Percentiles rank a stretch among this genome's conserved stretches.
Conservation (phyloP, 129 eudicot genomes). For the Artemisia argyi region DNA sequence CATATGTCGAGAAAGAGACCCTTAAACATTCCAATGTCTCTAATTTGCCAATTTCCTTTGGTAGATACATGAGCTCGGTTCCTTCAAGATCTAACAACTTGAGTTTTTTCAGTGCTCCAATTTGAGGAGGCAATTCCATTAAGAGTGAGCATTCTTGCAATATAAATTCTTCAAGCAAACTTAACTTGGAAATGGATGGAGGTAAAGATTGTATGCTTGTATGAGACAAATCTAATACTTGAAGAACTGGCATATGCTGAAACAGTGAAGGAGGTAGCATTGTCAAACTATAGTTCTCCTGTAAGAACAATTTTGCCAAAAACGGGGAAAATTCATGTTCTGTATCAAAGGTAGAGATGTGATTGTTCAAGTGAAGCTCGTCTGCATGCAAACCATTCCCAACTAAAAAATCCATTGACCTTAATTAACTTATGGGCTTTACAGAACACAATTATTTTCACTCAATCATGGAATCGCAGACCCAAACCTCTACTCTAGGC, state of each 20-base stretch:
- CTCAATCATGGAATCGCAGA: too few relatives aligned
- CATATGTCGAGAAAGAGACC: slow-evolving; percentile 31
- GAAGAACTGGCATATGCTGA: slow-evolving; percentile 16
- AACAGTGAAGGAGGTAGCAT: slow-evolving; percentile 26
- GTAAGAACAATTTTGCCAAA: too few relatives aligned
- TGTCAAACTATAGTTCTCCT: neutral
- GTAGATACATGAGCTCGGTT: slow-evolving; percentile 39
- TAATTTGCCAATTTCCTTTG: slow-evolving; percentile 24
- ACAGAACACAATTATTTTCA: too few relatives aligned
- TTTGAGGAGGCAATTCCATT: slow-evolving; percentile 32
- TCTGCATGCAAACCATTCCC: too few relatives aligned
- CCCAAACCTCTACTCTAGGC: too few relatives aligned
- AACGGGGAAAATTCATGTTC: too few relatives aligned
- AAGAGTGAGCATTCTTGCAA: slow-evolving; percentile 30
- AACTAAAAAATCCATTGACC: too few relatives aligned
- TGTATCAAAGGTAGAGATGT: too few relatives aligned
- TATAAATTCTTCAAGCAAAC: slow-evolving; percentile 18
- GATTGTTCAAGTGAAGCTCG: too few relatives aligned
- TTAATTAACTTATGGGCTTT: too few relatives aligned
- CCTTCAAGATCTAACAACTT: slow-evolving; percentile 40
- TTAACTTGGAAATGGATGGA: slow-evolving; percentile 30
- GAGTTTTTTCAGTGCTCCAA: slow-evolving; percentile 29
- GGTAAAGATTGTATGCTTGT: slow-evolving; percentile 36
- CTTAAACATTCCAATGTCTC: slow-evolving; percentile 14
- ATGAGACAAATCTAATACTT: slow-evolving; percentile 33